Evolutionary conservation across 1,139 yeast genomes (phyloP), one percentile per base, ranked within the genome.

Genomic region (Diutina mesorugosa): DNA sequence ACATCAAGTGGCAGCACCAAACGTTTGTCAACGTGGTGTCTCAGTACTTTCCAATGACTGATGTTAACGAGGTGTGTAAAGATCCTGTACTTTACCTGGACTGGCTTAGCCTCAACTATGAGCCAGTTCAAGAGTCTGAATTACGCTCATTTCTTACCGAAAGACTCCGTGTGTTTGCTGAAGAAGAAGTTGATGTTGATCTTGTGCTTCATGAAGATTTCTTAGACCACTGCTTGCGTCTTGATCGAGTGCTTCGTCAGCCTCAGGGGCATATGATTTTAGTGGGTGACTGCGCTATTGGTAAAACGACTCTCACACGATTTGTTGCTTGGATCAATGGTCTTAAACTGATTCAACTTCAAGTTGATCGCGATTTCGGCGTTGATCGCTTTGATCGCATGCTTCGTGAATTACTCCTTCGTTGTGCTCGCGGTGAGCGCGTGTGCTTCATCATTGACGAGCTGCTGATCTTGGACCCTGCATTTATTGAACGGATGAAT

Each of bases 241-340:
- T 91, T 57, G 97, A 91, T 64, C 72, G 98, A 58, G 95, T 90
- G 0, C 68, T 93, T 57, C 77, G 85, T 59, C 96, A 90, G 65
- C 84, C 87, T 0, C 97, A 90, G 63, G 98, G 98, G 0, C 98
- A 93, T 69, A 71, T 88, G 75, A 88, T 93, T 61, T 67, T 93
- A 55, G 87, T 89, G n/a, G 99, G 98, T 0, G 82, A 89, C 1
- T 79, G 90, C 59, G 81, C 95, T 1, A 81, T 91, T 62, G 98
- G 98, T 1, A 89, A 88, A 67, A 78, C 89, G 0, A 85, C 95
- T 0, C 65, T 90, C 53, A 76, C 89, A 0, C 80, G 84, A 59
- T 91, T 93, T 74, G 97, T 89, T 4, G 83, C 96, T 0, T 93
- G 98, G 98, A 81, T 90, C 72, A 87, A 88, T 66, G 97, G 97